Evolutionary conservation across 2,329 filamentous ascomycete genomes (phyloP).

Genomic region (Microcera coccophila): DNA sequence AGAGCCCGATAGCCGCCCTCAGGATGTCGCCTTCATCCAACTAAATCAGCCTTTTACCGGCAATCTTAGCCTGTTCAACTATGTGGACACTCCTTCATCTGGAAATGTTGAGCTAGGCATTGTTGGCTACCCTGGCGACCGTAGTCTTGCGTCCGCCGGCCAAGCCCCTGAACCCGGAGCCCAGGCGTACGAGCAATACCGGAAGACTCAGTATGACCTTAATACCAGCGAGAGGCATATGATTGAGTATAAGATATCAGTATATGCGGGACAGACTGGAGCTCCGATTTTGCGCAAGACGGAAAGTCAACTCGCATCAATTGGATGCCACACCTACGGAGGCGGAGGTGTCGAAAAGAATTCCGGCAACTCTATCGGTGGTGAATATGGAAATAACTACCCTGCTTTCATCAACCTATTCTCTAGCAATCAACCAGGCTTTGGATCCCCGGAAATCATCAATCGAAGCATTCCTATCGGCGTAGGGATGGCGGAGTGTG

Average conservation of each 20-base stretch:
- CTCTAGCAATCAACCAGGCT: too few relatives aligned
- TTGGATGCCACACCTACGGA: too few relatives aligned
- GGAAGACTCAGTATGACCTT: slow-evolving; percentile 21
- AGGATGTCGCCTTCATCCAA: slow-evolving; percentile 27
- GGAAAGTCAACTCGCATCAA: too few relatives aligned
- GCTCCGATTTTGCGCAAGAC: too few relatives aligned
- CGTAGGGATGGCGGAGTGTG: too few relatives aligned
- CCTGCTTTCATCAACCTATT: too few relatives aligned
- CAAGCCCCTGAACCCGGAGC: slow-evolving; percentile 24
- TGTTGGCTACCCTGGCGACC: slow-evolving; percentile 34
- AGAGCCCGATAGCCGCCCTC: slow-evolving; percentile 7
- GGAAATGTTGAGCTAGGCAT: slow-evolving; percentile 22
- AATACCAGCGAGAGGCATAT: slow-evolving; percentile 17
- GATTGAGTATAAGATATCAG: slow-evolving; percentile 31
- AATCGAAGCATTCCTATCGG: too few relatives aligned
- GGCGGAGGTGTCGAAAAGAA: too few relatives aligned
- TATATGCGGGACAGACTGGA: too few relatives aligned
- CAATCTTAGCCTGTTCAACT: slow-evolving; percentile 20
- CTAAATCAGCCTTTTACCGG: slow-evolving; percentile 23
- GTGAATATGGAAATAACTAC: too few relatives aligned
- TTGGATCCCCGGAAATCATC: too few relatives aligned
- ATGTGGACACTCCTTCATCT: slow-evolving; percentile 11
- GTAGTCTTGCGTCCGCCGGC: slow-evolving; percentile 9
- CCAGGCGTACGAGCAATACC: slow-evolving; percentile 33
- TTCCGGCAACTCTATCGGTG: too few relatives aligned